Evolutionary conservation across 2,329 filamentous ascomycete species (phyloP).

Genomic region (Fusarium caatingaense): DNA sequence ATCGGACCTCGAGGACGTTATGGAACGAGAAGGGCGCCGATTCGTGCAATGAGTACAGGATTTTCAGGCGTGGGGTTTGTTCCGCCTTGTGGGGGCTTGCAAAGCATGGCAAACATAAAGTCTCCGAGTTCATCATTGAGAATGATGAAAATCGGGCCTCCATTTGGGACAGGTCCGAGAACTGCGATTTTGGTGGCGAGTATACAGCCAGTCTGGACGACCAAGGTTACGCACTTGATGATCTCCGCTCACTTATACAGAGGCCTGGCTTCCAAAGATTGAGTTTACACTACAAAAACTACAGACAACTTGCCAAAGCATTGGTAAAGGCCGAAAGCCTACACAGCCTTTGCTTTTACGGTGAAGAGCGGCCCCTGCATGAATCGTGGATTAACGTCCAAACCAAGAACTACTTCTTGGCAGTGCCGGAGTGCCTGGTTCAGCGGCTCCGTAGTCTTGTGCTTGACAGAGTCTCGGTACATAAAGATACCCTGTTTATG

Average conservation of each 20-base stretch:
- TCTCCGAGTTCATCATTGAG: constrained; percentile 36
- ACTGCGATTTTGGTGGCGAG: too few relatives aligned
- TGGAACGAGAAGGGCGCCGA: constrained; percentile 4
- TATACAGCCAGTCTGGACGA: accelerated
- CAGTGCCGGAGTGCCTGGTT: accelerated
- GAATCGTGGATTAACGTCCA: too few relatives aligned
- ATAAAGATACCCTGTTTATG: accelerated
- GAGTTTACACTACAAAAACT: accelerated
- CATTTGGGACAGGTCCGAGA: too few relatives aligned
- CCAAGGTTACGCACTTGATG: background rate
- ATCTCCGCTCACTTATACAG: background rate
- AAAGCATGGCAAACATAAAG: constrained; percentile 24
- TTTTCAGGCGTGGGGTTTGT: constrained; percentile 47
- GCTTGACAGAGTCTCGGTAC: accelerated
- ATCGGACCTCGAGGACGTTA: accelerated
- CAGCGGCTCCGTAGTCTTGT: accelerated
- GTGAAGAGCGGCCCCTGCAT: too few relatives aligned
- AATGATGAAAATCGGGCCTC: too few relatives aligned
- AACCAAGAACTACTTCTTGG: too few relatives aligned
- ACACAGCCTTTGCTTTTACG: background rate
- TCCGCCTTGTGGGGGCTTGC: constrained; percentile 44
- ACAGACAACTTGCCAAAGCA: accelerated
- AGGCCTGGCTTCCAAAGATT: background rate
- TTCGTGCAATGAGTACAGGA: constrained; percentile 8
- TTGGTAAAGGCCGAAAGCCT: background rate